Evolutionary conservation across 495 filamentous ascomycete species (phyloP), one percentile per base, ranked within the genome.

Genomic region (Penicillium herquei): DNA sequence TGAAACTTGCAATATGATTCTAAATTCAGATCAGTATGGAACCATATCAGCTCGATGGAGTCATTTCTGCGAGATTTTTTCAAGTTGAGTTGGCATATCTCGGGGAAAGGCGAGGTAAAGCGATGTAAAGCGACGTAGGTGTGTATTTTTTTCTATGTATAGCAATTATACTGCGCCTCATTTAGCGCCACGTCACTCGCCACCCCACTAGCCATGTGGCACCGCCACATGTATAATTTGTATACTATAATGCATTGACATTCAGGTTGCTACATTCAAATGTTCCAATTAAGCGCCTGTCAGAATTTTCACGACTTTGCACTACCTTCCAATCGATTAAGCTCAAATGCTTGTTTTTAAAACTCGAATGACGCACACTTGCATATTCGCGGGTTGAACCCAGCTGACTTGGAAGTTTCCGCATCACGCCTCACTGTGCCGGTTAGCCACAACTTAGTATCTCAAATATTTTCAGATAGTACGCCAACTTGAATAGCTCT

Each of bases 131-230:
- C 21, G 21, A 26, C 21, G 21, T 26, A 26, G 21, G 21, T 4
- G 21, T 26, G 21, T 26, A 2, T 26, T 26, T 26, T 26, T 26
- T 26, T 26, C 4, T 26, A 26, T 26, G 21, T 26, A 26, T 26
- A 26, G 53, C 31, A 30, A 54, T 37, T 42, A 7, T 12, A 11
- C 41, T 42, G n/a, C 44, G 54, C 59, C 59, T 50, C 59, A 50
- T 16, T 49, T 31, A 18, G 49, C 55, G 55, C 59, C 59, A 58
- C 59, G 55, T 58, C 55, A 55, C 59, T 62, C 48, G 59, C 59
- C 55, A 57, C 26, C 30, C 26, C 40, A 48, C 34, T 31, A 32
- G 17, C 7, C 33, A 26, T 41, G 49, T 51, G 35, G 34, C 49
- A 16, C 12, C 32, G 49, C 34, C 34, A 39, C n/a, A 50, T 50